phyloP scores from a whole-genome alignment of 139 green algal genomes.

The Mychonastes homosphaera region DNA sequence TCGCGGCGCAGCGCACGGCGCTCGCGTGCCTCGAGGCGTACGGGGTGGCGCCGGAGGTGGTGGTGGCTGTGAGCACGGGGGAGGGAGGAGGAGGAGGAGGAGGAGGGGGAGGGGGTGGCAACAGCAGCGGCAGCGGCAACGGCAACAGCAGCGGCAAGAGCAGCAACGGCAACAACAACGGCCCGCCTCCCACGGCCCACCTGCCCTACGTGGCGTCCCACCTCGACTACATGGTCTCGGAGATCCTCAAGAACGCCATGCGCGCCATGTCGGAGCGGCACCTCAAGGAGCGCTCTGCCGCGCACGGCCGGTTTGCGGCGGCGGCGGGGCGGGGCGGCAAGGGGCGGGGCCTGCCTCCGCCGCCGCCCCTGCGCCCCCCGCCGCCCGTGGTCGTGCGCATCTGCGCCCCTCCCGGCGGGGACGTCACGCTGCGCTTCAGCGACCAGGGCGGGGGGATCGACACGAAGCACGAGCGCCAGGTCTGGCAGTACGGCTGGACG shows the following conservation, averaged over 20 bases:
- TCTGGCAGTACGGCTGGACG: conserved; percentile 28
- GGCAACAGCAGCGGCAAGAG: too few relatives aligned
- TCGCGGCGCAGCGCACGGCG: conserved; percentile 45
- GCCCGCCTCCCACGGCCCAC: conserved; percentile 13
- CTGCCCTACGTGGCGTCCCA: conserved; percentile 80
- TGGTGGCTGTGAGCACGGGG: conserved; percentile 41
- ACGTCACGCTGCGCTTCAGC: conserved; percentile 43
- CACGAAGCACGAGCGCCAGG: conserved; percentile 24
- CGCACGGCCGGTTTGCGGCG: too few relatives aligned
- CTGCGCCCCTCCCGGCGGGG: conserved; percentile 34
- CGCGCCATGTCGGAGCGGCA: conserved; percentile 7
- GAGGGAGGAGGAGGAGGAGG: too few relatives aligned
- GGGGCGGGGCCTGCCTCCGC: background rate
- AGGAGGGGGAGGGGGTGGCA: too few relatives aligned
- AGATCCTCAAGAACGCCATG: conserved; percentile 82
- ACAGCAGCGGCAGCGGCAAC: too few relatives aligned
- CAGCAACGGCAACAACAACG: too few relatives aligned
- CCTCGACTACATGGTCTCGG: conserved; percentile 89
- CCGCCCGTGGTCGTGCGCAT: conserved; percentile 56
- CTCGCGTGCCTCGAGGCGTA: conserved; percentile 66
- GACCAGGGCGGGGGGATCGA: conserved; percentile 76
- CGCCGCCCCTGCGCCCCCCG: conserved; percentile 20
- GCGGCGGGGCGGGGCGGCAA: background rate
- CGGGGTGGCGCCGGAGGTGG: conserved; percentile 56
- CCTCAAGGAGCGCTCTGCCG: background rate